Evolutionary conservation across 108 stramenopile species (phyloP), one percentile per base, ranked within the genome.

Genomic region (Nannochloropsis oceanica): DNA sequence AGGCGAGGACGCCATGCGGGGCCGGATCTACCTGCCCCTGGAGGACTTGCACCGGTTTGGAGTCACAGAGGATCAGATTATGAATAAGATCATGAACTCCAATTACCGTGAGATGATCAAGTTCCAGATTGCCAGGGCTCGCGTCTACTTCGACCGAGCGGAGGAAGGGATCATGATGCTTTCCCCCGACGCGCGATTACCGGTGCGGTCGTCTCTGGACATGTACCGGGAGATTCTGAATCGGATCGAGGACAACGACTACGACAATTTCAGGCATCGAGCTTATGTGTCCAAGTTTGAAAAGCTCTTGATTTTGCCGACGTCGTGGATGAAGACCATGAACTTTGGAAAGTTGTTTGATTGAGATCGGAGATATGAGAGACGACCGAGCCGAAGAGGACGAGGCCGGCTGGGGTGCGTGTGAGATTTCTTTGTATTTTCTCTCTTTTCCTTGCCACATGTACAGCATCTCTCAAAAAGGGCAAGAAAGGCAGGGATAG

Each of bases 281-380:
- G 97, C 97, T 14, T 98, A 97, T 90, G 95, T 96, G 46, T 93
- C 92, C 46, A 98, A 98, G 87, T 93, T 93, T 90, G 96, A 98
- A 85, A 98, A 98, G 91, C 89, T 98, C 82, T 93, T 95, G 13
- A 96, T 94, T 18, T 92, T 98, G 82, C 97, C 97, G 26, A 92
- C 92, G 82, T 94, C 95, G 8, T 96, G 95, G 96, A 26, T 25
- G 84, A 87, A 87, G 43, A 83, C 87, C 2, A 43, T 87, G 34
- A 84, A 87, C 44, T 83, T 80, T 26, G 87, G 87, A 11, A 1
- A 20, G 12, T 42, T 86, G n/a, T n/a, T n/a, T n/a, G n/a, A n/a
- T n/a, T n/a, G n/a, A n/a, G n/a, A n/a, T n/a, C n/a, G n/a, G n/a
- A n/a, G n/a, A n/a, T n/a, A n/a, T n/a, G n/a, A n/a, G n/a, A n/a